A percentile compares a stretch with the other conserved stretches of the same genome.
Evolutionary conservation across 805 yeast genomes (phyloP).

Genomic region (Sugiyamaella lignohabitans): DNA sequence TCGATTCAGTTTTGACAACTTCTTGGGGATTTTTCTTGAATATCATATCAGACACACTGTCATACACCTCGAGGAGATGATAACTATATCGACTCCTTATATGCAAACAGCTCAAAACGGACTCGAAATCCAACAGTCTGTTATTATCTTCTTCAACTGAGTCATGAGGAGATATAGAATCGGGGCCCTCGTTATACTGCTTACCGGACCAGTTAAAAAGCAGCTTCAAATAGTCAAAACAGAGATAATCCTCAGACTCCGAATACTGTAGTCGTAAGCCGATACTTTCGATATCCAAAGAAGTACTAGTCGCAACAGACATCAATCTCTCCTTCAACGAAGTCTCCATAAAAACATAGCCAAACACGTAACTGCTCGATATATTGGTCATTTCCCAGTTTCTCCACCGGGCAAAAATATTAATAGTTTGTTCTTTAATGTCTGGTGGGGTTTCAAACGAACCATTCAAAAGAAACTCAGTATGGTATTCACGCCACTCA

Average conservation of each 20-base stretch:
- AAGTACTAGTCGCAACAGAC: slow-evolving; percentile 9
- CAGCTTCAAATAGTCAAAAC: slow-evolving; percentile 29
- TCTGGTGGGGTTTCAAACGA: slow-evolving; percentile 43
- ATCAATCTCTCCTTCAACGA: slow-evolving; percentile 16
- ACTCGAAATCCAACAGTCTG: slow-evolving; percentile 14
- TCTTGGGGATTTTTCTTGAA: background rate
- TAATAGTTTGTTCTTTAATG: slow-evolving; percentile 50
- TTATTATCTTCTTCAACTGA: slow-evolving; percentile 7
- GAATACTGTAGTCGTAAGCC: slow-evolving; percentile 25
- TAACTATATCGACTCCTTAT: slow-evolving; percentile 22
- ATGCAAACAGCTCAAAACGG: slow-evolving; percentile 18
- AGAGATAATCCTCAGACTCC: slow-evolving; percentile 31
- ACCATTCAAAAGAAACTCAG: slow-evolving; percentile 28
- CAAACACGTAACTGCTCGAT: slow-evolving; percentile 50
- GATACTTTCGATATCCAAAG: slow-evolving; percentile 29
- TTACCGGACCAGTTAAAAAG: slow-evolving; percentile 15
- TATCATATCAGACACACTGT: background rate
- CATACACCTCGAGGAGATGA: slow-evolving; percentile 17
- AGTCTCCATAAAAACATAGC: slow-evolving; percentile 39
- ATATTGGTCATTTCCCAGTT: slow-evolving; percentile 79
- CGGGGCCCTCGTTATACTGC: background rate
- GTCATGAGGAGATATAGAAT: slow-evolving; percentile 11
- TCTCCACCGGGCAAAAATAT: slow-evolving; percentile 73
- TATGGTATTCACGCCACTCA: slow-evolving; percentile 40
- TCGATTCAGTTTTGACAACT: background rate